These are phyloP conservation scores for Sporisorium scitamineum DNA, from an alignment of 1,284 basidiomycete species.

Conservation along the genomic window DNA sequence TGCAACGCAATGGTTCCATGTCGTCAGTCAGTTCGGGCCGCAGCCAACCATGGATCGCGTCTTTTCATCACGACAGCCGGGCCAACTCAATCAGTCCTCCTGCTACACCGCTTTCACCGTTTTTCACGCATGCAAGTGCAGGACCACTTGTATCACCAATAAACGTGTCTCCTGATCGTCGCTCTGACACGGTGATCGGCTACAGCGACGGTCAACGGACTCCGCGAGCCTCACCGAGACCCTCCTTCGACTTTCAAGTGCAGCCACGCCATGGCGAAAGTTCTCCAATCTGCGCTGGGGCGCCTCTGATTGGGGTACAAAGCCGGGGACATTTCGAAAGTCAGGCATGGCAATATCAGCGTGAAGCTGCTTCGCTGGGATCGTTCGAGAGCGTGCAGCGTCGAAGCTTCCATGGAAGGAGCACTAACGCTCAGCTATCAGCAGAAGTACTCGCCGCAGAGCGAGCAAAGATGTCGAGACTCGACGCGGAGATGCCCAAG, in stretches of 20 bases:
- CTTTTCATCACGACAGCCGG: conserved; percentile 16
- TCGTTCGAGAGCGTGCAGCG: conserved; percentile 4
- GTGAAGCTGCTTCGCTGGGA: conserved; percentile 15
- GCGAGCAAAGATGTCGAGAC: conserved; percentile 16
- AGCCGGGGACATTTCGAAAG: conserved; percentile 28
- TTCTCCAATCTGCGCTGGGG: conserved; percentile 30
- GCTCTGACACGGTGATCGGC: background rate
- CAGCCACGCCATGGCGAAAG: background rate
- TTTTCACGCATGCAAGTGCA: conserved; percentile 8
- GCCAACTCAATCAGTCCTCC: conserved; percentile 29
- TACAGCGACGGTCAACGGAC: conserved; percentile 29
- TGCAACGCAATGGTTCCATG: conserved; percentile 26
- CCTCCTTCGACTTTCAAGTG: conserved; percentile 15
- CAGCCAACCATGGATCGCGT: conserved; percentile 16
- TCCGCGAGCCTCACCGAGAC: conserved; percentile 18
- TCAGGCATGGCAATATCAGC: conserved; percentile 16
- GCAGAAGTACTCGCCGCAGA: conserved; percentile 12
- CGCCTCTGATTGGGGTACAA: conserved; percentile 34
- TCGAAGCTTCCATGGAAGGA: background rate
- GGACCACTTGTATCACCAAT: conserved; percentile 18
- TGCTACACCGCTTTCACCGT: conserved; percentile 38
- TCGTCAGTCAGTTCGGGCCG: conserved; percentile 30
- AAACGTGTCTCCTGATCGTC: conserved; percentile 1
- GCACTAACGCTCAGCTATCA: background rate
- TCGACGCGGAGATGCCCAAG: conserved; percentile 23